phyloP scores from a whole-genome alignment of 768 basidiomycete genomes.

The Mycena epipterygia region DNA sequence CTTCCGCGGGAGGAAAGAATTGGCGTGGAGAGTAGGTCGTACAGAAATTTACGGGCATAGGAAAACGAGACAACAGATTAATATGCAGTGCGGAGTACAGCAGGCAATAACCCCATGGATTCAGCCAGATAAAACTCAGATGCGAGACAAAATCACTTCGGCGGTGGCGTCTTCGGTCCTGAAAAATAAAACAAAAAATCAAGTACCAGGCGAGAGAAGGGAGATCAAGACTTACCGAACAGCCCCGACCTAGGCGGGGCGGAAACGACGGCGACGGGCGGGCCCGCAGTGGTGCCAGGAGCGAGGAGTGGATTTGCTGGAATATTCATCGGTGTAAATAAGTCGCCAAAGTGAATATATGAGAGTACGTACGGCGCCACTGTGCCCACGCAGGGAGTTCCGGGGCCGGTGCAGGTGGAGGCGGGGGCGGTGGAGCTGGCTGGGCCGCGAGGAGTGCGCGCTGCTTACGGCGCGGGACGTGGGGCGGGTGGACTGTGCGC shows the following conservation, averaged over 20 bases:
- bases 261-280: background rate
- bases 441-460: conserved; percentile 42
- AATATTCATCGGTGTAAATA: no score
- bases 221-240: background rate
- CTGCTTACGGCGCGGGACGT: conserved; percentile 39
- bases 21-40: no score
- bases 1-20: no score
- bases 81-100: no score
- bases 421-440: conserved; percentile 42
- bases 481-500: conserved; percentile 62
- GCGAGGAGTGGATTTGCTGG: conserved; percentile 20
- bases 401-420: conserved; percentile 43
- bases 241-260: conserved; percentile 20
- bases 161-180: conserved; percentile 29
- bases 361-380: conserved; percentile 61
- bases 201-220: no score
- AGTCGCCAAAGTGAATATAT: no score
- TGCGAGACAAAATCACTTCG: conserved; percentile 19
- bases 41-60: no score
- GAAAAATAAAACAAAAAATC: background rate
- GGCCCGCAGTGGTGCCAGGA: conserved; percentile 13
- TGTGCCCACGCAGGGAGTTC: conserved; percentile 67
- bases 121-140: no score
- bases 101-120: no score
- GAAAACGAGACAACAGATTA: no score